Evolutionary conservation across 164 flowering plant species (phyloP).

Genomic region (grape (Vitis vinifera)): DNA sequence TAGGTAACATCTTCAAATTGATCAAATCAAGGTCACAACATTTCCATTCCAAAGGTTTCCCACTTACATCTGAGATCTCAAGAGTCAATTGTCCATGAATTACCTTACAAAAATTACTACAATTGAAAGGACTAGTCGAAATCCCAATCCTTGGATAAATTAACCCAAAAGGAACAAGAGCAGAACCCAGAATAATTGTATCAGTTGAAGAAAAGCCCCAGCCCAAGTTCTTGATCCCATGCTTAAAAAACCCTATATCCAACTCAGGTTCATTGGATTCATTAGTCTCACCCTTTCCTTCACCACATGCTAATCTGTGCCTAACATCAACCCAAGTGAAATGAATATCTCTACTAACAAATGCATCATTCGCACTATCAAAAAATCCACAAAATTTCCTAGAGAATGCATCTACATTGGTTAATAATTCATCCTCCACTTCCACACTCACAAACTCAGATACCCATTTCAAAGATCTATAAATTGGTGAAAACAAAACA

Average conservation of each 20-base stretch:
- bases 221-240: constrained; percentile 56
- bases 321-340: constrained; percentile 74
- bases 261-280: constrained; percentile 10
- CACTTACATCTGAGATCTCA: constrained; percentile 64
- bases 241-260: constrained; percentile 22
- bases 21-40: constrained; percentile 70
- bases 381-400: constrained; percentile 39
- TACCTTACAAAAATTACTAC: constrained; percentile 8
- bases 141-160: constrained; percentile 76
- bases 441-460: constrained; percentile 38
- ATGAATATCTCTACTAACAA: constrained; percentile 58
- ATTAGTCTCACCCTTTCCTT: constrained; percentile 9
- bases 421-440: constrained; percentile 21
- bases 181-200: constrained; percentile 67
- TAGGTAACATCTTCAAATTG: constrained; percentile 19
- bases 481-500: constrained; percentile 56
- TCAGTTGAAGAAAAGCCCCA: constrained; percentile 83
- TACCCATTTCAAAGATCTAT: constrained; percentile 27
- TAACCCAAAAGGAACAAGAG: constrained; percentile 78
- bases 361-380: constrained; percentile 48
- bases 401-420: constrained; percentile 23
- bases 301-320: constrained; percentile 16
- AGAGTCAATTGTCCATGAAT: constrained; percentile 51
- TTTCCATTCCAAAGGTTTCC: constrained; percentile 70
- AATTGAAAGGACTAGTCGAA: constrained; percentile 17